Evolutionary conservation across 495 filamentous ascomycete genomes (phyloP), one percentile per base, ranked within the genome.

Genomic region (Staphylotrichum longicolle): DNA sequence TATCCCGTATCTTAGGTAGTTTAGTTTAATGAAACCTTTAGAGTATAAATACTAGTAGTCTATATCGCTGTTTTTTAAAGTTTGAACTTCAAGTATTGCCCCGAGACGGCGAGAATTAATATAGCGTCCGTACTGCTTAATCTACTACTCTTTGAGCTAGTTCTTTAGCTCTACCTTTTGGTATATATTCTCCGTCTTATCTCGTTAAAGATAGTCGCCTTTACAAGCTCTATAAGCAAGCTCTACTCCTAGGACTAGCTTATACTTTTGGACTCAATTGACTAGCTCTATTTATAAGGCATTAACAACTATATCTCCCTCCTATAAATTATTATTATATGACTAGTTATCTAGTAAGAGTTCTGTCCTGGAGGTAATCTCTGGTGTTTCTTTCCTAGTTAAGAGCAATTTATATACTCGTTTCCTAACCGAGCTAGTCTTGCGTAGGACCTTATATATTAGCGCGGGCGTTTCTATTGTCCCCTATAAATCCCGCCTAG

Each of bases 291-390:
- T 8, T 70, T 71, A 0, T 72, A 77, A n/a, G 86, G 85, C 0
- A 77, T 88, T 57, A 80, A 77, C 50, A 70, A 74, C 14, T 77
- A 83, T 57, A 71, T 90, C 4, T 77, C 81, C 4, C 77, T 90
- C 0, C 88, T 88, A 0, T 85, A 91, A 56, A 75, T 91, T 47
- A 79, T 90, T 90, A 11, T 88, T 83, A 67, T 88, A 88, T 0
- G 82, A 88, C 63, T 86, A 89, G 63, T 87, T 84, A 0, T 82
- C 82, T 2, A 87, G 88, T 2, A 91, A 90, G 59, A 89, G 86
- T 65, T 91, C 87, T 0, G 87, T 91, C 0, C 76, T 91, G 0
- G 83, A 91, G 71, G 87, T 85, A 0, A 83, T 92, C 42, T 88
- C 87, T 0, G 81, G 85, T 14, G 81, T 91, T 7, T 77, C 82